phyloP scores from a whole-genome alignment of 208 protist species.

The Leishmania turanica region DNA sequence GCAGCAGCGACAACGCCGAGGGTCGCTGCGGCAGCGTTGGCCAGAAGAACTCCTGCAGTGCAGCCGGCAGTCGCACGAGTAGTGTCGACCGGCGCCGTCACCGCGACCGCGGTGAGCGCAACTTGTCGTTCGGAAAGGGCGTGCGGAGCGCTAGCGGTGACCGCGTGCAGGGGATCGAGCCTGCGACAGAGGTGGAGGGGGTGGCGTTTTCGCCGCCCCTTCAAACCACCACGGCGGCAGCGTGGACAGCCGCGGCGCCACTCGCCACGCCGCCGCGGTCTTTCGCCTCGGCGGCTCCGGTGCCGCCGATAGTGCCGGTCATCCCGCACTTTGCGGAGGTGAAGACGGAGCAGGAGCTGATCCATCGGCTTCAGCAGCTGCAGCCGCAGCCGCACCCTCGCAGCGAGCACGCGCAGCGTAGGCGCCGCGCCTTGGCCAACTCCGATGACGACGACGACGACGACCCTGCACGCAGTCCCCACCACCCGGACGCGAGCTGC shows the following conservation, averaged over 20 bases:
- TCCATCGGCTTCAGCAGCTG: not conserved
- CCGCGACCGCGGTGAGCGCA: not conserved
- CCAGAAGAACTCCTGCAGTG: not conserved
- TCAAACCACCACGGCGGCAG: not conserved
- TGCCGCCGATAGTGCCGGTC: conserved; percentile 5
- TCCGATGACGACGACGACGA: conserved; percentile 12
- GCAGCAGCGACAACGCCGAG: not conserved
- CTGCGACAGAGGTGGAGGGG: not conserved
- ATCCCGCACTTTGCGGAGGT: conserved; percentile 22
- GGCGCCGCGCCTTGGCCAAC: not conserved
- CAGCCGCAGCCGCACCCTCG: conserved; percentile 15
- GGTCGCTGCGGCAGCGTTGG: not conserved
- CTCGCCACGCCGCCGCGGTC: not conserved
- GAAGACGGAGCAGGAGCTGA: conserved; percentile 7
- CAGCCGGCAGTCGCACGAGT: not conserved
- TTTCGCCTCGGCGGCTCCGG: not conserved
- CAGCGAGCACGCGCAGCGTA: conserved; percentile 21
- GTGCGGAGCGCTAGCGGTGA: not conserved
- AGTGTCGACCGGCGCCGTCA: conserved; percentile 14
- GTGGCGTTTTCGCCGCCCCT: not conserved
- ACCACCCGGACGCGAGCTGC: not conserved
- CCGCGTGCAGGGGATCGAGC: too few relatives aligned
- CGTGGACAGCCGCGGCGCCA: not conserved
- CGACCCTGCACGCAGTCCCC: not conserved
- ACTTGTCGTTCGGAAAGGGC: not conserved